These are phyloP conservation scores for Dryas alaskensis DNA, from an alignment of 306 rosid species.

Conservation along the genomic window DNA sequence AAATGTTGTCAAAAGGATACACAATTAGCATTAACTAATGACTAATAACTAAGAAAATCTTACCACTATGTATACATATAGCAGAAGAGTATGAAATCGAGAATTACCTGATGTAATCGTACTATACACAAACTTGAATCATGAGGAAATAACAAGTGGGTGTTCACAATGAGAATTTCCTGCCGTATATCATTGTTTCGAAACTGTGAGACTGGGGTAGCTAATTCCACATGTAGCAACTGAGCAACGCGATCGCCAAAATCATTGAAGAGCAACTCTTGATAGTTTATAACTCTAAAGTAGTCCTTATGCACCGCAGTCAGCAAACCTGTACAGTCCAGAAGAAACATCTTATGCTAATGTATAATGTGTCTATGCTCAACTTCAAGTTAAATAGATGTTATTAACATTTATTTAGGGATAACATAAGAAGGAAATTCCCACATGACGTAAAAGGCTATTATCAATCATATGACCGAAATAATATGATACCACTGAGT, in stretches of 20 bases:
- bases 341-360: constrained; percentile 17
- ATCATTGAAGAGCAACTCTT: constrained; percentile 68
- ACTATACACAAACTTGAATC: constrained; percentile 78
- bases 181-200: constrained; percentile 44
- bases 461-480: neutral
- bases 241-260: constrained; percentile 99
- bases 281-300: constrained; percentile 54
- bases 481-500: neutral
- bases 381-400: neutral
- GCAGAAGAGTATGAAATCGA: neutral
- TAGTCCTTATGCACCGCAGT: constrained; percentile 70
- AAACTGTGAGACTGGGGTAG: constrained; percentile 39
- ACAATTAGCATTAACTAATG: constrained; percentile 2
- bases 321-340: constrained; percentile 59
- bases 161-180: constrained; percentile 86
- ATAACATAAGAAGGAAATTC: neutral
- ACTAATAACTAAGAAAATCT: neutral
- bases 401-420: neutral
- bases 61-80: neutral
- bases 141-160: constrained; percentile 93
- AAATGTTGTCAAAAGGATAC: neutral
- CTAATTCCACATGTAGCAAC: constrained; percentile 71
- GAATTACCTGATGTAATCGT: constrained; percentile 65
- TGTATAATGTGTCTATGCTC: neutral
- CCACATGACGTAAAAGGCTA: neutral